phyloP scores from a whole-genome alignment of 2,329 filamentous ascomycete genomes.

The Xylariales sp. region DNA sequence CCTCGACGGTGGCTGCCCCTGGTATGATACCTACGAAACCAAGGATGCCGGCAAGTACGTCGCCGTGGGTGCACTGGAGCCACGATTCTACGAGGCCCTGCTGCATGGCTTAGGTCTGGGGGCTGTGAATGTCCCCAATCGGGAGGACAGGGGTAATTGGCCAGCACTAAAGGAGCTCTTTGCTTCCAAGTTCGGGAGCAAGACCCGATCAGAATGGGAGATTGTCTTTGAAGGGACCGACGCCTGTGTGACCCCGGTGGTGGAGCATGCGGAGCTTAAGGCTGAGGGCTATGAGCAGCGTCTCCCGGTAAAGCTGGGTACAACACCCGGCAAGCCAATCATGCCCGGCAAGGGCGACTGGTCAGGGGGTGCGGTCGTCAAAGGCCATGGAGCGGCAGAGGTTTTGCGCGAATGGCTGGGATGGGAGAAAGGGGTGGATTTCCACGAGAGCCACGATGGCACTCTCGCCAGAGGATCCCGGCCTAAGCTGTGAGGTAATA shows the following conservation, averaged over 20 bases:
- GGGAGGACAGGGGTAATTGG: slow-evolving; percentile 64
- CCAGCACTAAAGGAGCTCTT: slow-evolving; percentile 59
- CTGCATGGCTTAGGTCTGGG: slow-evolving; percentile 62
- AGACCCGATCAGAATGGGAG: slow-evolving; percentile 79
- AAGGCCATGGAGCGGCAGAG: slow-evolving; percentile 70
- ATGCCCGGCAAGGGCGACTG: slow-evolving; percentile 68
- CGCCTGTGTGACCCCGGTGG: slow-evolving; percentile 86
- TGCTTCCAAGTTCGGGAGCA: slow-evolving; percentile 59
- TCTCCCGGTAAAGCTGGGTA: slow-evolving; percentile 63
- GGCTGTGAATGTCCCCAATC: slow-evolving; percentile 44
- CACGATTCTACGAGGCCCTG: slow-evolving; percentile 72
- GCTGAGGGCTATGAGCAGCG: slow-evolving; percentile 65
- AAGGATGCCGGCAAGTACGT: slow-evolving; percentile 73
- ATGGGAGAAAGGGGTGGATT: slow-evolving; percentile 70
- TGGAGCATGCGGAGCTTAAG: slow-evolving; percentile 71
- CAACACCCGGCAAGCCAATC: slow-evolving; percentile 68
- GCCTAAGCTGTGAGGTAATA: no score
- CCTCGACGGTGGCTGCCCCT: slow-evolving; percentile 82
- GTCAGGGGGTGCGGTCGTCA: slow-evolving; percentile 49
- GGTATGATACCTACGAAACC: slow-evolving; percentile 86
- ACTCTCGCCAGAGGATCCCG: no score
- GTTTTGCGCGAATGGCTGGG: slow-evolving; percentile 69
- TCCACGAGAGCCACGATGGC: no score
- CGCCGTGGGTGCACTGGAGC: slow-evolving; percentile 87
- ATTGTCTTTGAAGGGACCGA: slow-evolving; percentile 82